These are phyloP conservation scores for Kuraishia ogatae DNA, from an alignment of 805 yeast species.

Conservation along the genomic window DNA sequence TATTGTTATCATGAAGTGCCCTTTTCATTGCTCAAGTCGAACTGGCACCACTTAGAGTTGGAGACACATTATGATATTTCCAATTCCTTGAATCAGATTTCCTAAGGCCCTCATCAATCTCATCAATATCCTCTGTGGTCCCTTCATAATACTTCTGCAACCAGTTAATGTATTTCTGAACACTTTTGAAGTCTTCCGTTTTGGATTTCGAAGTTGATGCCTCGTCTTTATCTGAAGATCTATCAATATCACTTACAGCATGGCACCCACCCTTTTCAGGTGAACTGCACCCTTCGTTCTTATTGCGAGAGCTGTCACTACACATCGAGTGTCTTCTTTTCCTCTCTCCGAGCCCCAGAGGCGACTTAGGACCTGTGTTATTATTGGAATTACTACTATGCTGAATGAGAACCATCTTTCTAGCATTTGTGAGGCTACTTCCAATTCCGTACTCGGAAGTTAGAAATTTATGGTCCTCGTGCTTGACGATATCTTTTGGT, in stretches of 20 bases:
- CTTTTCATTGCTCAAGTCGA: neutral
- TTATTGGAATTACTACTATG: neutral
- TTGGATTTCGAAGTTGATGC: constrained; percentile 2
- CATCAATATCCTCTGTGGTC: neutral
- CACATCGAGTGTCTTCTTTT: neutral
- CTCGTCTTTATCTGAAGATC: neutral
- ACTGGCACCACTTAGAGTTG: neutral
- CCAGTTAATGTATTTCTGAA: constrained; percentile 16
- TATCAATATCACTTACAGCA: neutral
- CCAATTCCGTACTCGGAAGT: neutral
- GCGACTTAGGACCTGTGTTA: neutral
- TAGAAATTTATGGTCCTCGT: constrained; percentile 12
- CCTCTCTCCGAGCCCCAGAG: neutral
- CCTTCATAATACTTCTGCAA: constrained; percentile 9
- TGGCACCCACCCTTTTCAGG: neutral
- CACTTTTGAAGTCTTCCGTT: constrained; percentile 11
- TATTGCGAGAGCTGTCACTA: neutral
- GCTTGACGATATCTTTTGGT: constrained; percentile 15
- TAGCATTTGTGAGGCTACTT: neutral
- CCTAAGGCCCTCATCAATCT: neutral
- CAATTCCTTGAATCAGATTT: neutral
- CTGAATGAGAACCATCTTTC: neutral
- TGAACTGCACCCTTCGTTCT: neutral
- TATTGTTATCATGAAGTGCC: neutral
- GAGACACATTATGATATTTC: neutral